Conservation (phyloP, 768 basidiomycete species). For the Tylopilus sp. region DNA sequence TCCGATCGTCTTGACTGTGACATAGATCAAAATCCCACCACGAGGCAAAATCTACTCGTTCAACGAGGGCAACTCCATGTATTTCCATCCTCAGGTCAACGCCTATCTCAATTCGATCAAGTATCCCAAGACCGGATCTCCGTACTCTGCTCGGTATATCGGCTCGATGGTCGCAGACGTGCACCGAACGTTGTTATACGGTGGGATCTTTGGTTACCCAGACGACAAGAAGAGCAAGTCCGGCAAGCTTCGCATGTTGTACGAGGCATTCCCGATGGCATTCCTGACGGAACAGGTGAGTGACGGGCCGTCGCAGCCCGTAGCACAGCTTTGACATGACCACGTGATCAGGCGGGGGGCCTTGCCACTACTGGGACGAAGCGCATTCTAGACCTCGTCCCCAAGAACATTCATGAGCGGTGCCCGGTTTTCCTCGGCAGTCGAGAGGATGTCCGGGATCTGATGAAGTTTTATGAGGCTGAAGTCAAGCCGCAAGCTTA, state of each 20-base stretch:
- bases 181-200: slow-evolving; percentile 92
- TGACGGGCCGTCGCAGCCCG: not conserved
- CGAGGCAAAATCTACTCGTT: slow-evolving; percentile 99
- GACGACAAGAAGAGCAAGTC: slow-evolving; percentile 96
- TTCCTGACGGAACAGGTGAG: slow-evolving; percentile 88
- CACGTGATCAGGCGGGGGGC: slow-evolving; percentile 74
- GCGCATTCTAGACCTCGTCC: slow-evolving; percentile 88
- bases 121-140: slow-evolving; percentile 70
- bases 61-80: slow-evolving; percentile 97
- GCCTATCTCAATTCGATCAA: slow-evolving; percentile 91
- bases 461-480: slow-evolving; percentile 78
- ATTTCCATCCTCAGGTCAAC: slow-evolving; percentile 80
- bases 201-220: slow-evolving; percentile 98
- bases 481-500: slow-evolving; percentile 21
- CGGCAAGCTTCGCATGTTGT: slow-evolving; percentile 91
- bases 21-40: slow-evolving; percentile 83
- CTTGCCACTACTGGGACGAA: slow-evolving; percentile 94
- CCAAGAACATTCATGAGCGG: slow-evolving; percentile 86
- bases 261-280: slow-evolving; percentile 98
- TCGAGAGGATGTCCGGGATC: slow-evolving; percentile 87
- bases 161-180: slow-evolving; percentile 99
- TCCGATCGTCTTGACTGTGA: slow-evolving; percentile 1
- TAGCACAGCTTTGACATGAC: not conserved
- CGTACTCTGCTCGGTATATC: slow-evolving; percentile 91
- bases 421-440: slow-evolving; percentile 92